These are phyloP conservation scores for Xylaria polymorpha DNA, from an alignment of 2,329 filamentous ascomycete genomes.

Conservation along the genomic window DNA sequence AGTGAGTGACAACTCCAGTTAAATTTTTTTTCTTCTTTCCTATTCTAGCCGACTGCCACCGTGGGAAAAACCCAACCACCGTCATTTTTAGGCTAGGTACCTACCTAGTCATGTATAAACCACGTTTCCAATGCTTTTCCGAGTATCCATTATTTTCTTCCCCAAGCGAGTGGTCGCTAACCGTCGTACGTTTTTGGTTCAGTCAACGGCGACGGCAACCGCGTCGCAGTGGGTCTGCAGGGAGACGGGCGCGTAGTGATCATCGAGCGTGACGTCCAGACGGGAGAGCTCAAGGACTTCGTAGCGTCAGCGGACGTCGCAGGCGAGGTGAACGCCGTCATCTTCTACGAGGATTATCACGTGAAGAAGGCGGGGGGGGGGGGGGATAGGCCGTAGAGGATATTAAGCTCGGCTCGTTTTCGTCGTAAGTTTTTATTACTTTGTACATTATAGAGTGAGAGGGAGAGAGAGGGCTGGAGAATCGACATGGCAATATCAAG, in stretches of 20 bases:
- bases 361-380: constrained; percentile 30
- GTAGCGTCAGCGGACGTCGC: constrained; percentile 56
- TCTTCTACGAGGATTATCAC: constrained; percentile 58
- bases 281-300: constrained; percentile 66
- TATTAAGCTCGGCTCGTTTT: constrained; percentile 12
- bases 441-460: constrained; percentile 31
- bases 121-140: not conserved
- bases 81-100: not conserved
- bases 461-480: constrained; percentile 24
- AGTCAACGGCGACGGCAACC: constrained; percentile 71
- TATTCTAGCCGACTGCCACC: not conserved
- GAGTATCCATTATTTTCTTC: constrained; percentile 1
- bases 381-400: constrained; percentile 1
- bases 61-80: not conserved
- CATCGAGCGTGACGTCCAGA: constrained; percentile 67
- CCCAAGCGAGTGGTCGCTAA: constrained; percentile 14
- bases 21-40: constrained; percentile 1
- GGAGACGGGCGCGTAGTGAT: constrained; percentile 69
- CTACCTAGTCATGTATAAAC: constrained; percentile 7
- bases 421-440: constrained; percentile 12
- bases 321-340: constrained; percentile 59
- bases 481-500: constrained; percentile 23
- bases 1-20: constrained; percentile 26
- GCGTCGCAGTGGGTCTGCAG: constrained; percentile 75
- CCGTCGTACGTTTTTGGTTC: constrained; percentile 51